Percentiles rank a stretch among this genome's conserved stretches.
Evolutionary conservation across 2,329 filamentous ascomycete species (phyloP).

Genomic region (Penicillium sumatraense): DNA sequence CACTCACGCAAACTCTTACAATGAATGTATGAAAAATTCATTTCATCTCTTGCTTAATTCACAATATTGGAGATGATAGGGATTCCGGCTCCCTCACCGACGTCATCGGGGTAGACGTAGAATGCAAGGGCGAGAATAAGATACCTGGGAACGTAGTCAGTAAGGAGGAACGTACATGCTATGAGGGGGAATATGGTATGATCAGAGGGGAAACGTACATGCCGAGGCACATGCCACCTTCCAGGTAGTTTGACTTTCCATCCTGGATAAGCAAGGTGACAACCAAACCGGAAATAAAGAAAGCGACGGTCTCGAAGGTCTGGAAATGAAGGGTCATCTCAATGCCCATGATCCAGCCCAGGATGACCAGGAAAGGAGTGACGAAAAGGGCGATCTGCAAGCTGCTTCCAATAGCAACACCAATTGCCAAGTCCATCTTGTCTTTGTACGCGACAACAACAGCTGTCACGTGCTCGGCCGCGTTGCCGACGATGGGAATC

Average conservation of each 20-base stretch:
- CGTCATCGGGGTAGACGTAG: slow-evolving; percentile 54
- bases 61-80: slow-evolving; percentile 18
- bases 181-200: not conserved
- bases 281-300: slow-evolving; percentile 75
- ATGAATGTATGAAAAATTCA: not conserved
- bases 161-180: not conserved
- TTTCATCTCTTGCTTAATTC: slow-evolving; percentile 7
- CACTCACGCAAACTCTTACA: not conserved
- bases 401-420: slow-evolving; percentile 79
- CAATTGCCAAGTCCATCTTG: slow-evolving; percentile 71
- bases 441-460: slow-evolving; percentile 78
- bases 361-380: slow-evolving; percentile 77
- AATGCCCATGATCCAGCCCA: slow-evolving; percentile 75
- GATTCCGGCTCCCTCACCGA: slow-evolving; percentile 22
- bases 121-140: slow-evolving; percentile 54
- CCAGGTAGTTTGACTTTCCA: slow-evolving; percentile 82
- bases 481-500: slow-evolving; percentile 79
- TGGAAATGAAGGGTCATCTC: slow-evolving; percentile 82
- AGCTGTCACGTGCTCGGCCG: slow-evolving; percentile 80
- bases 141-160: slow-evolving; percentile 32
- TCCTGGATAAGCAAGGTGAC: slow-evolving; percentile 77
- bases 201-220: slow-evolving; percentile 46
- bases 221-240: slow-evolving; percentile 72
- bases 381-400: slow-evolving; percentile 83
- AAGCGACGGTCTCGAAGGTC: slow-evolving; percentile 77